Percentiles rank a stretch among this genome's conserved stretches.
Evolutionary conservation across 306 rosid species (phyloP).

Genomic region (Malus sylvestris): DNA sequence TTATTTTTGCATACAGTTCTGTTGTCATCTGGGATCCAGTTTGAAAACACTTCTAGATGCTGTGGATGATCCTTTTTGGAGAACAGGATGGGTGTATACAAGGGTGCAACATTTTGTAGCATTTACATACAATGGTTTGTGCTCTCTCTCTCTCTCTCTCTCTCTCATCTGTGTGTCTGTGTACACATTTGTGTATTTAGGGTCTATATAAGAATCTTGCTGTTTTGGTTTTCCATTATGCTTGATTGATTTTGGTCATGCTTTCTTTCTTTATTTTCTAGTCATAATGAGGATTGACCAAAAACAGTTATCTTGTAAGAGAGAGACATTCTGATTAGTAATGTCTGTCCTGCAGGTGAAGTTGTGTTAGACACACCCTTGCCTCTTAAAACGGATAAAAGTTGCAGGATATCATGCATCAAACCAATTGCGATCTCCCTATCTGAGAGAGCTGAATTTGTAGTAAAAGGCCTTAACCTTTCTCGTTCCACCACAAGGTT

Average conservation of each 20-base stretch:
- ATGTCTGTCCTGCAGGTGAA: conserved; percentile 49
- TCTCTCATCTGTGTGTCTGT: not conserved
- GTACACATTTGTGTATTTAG: not conserved
- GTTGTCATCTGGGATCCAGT: conserved; percentile 53
- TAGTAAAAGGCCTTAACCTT: conserved; percentile 73
- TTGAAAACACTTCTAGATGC: conserved; percentile 61
- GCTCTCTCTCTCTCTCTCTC: not conserved
- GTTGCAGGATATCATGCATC: conserved; percentile 53
- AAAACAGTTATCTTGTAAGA: not conserved
- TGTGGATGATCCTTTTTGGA: conserved; percentile 66
- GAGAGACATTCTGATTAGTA: not conserved
- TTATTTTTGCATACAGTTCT: conserved; percentile 38
- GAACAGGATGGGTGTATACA: conserved; percentile 71
- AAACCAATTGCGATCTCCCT: conserved; percentile 78
- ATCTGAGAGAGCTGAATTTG: conserved; percentile 47
- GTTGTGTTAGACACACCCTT: conserved; percentile 66
- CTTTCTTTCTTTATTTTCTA: not conserved
- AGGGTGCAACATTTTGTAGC: conserved; percentile 66
- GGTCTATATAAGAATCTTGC: not conserved
- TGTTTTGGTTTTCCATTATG: not conserved
- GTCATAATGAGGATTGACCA: not conserved
- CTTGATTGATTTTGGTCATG: not conserved
- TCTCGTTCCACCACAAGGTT: conserved; percentile 54
- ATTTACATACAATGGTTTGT: conserved; percentile 67
- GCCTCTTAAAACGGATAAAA: conserved; percentile 37